Conservation (phyloP, 331 rosid genomes). For the Acacia concinna region DNA sequence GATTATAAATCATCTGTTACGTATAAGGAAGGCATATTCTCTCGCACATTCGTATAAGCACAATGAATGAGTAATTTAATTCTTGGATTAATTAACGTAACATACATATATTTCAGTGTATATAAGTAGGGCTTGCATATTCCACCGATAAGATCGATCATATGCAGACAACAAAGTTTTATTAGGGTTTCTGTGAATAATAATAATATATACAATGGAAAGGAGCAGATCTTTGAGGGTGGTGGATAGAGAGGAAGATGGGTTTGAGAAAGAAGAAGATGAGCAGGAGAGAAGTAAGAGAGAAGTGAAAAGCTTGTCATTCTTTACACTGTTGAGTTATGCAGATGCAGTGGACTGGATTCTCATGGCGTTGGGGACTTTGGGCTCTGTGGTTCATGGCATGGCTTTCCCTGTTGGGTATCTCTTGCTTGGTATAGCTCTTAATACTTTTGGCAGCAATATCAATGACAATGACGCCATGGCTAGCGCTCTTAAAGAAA, state of each 20-base stretch:
- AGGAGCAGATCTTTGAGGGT: slow-evolving; percentile 27
- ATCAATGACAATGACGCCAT: slow-evolving; percentile 44
- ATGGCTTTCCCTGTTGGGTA: slow-evolving; percentile 89
- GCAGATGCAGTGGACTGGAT: slow-evolving; percentile 73
- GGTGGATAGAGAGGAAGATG: slow-evolving; percentile 8
- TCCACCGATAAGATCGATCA: not conserved
- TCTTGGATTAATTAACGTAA: not conserved
- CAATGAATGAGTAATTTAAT: not conserved
- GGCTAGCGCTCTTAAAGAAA: slow-evolving; percentile 62
- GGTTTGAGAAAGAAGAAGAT: not conserved
- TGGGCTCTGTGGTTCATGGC: slow-evolving; percentile 84
- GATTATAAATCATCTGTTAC: not conserved
- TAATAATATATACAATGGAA: too few relatives aligned
- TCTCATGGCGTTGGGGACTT: slow-evolving; percentile 63
- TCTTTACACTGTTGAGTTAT: slow-evolving; percentile 58
- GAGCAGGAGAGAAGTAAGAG: slow-evolving; percentile 10
- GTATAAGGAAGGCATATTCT: slow-evolving; percentile 40
- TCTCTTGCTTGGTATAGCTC: slow-evolving; percentile 75
- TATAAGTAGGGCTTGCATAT: not conserved
- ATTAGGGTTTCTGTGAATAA: not conserved
- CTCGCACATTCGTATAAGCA: slow-evolving; percentile 5
- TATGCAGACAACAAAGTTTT: not conserved
- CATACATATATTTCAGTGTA: not conserved
- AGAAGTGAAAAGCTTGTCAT: slow-evolving; percentile 34
- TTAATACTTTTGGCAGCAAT: slow-evolving; percentile 70